phyloP scores from a whole-genome alignment of 108 stramenopile species.

The Asterionellopsis glacialis region DNA sequence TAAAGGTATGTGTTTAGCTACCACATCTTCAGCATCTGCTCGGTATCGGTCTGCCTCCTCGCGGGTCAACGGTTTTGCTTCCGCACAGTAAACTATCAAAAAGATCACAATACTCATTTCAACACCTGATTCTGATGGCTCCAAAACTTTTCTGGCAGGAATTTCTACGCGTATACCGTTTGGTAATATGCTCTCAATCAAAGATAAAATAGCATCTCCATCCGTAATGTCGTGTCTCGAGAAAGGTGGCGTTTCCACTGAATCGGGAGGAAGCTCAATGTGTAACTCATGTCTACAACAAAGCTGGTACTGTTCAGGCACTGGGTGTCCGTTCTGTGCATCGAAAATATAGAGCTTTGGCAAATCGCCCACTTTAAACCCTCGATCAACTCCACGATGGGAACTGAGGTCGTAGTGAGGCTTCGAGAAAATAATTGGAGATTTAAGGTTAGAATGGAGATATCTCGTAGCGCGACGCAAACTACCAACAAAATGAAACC shows the following conservation, averaged over 20 bases:
- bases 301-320: slow-evolving; percentile 47
- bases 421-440: background rate
- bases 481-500: no score
- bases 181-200: slow-evolving; percentile 42
- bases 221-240: slow-evolving; percentile 41
- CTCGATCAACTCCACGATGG: slow-evolving; percentile 73
- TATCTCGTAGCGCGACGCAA: no score
- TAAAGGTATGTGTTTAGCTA: slow-evolving; percentile 46
- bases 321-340: slow-evolving; percentile 16
- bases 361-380: slow-evolving; percentile 47
- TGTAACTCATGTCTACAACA: slow-evolving; percentile 80
- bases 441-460: no score
- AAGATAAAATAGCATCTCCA: slow-evolving; percentile 46
- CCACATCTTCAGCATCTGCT: slow-evolving; percentile 33
- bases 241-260: slow-evolving; percentile 12
- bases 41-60: slow-evolving; percentile 57
- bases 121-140: slow-evolving; percentile 19
- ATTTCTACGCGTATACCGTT: slow-evolving; percentile 66
- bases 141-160: slow-evolving; percentile 37
- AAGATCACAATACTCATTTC: slow-evolving; percentile 44
- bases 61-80: slow-evolving; percentile 45
- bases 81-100: slow-evolving; percentile 69
- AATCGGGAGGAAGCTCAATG: slow-evolving; percentile 39
- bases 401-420: slow-evolving; percentile 49
- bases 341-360: slow-evolving; percentile 59